Percentiles rank a stretch among this genome's conserved stretches.
Evolutionary conservation across 495 filamentous ascomycete genomes (phyloP).

Genomic region (Aspergillus carlsbadensis): DNA sequence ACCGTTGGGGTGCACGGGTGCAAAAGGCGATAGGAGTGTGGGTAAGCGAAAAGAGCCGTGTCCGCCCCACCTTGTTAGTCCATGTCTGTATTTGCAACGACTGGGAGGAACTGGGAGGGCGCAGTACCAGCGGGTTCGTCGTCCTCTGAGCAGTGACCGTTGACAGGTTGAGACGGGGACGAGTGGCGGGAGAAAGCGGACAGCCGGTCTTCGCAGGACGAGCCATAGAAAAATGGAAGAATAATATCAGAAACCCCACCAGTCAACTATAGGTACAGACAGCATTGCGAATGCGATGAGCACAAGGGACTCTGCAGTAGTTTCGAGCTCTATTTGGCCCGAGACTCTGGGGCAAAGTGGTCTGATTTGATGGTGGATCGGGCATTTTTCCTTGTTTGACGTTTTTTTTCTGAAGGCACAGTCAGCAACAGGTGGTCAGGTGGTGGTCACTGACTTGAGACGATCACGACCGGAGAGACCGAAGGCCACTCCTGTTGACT

Average conservation of each 20-base stretch:
- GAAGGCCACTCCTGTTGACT: conserved; percentile 10
- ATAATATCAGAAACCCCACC: conserved; percentile 6
- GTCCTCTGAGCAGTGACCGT: conserved; percentile 10
- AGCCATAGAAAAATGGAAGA: conserved; percentile 1
- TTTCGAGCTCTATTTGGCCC: conserved; percentile 19
- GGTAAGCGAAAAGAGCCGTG: background rate
- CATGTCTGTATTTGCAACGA: conserved; percentile 1
- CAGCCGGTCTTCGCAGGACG: conserved; percentile 14
- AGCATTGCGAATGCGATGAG: conserved; percentile 5
- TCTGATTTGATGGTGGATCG: conserved; percentile 22
- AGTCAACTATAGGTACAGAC: background rate
- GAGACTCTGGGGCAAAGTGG: conserved; percentile 8
- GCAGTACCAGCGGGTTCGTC: conserved; percentile 7
- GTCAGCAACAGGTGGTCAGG: conserved; percentile 23
- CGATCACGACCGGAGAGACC: conserved; percentile 21
- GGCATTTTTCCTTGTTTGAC: conserved; percentile 11
- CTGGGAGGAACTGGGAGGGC: background rate
- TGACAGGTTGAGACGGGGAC: conserved; percentile 25
- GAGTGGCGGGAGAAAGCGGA: conserved; percentile 27
- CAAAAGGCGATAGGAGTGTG: conserved; percentile 1
- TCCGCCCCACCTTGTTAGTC: conserved; percentile 3
- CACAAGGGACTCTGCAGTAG: conserved; percentile 7
- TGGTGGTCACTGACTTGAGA: conserved; percentile 26
- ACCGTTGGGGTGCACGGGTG: background rate
- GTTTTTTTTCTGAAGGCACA: conserved; percentile 5